Evolutionary conservation across 176 grass and related monocot genomes (phyloP).

Genomic region (Elaeis guineensis): DNA sequence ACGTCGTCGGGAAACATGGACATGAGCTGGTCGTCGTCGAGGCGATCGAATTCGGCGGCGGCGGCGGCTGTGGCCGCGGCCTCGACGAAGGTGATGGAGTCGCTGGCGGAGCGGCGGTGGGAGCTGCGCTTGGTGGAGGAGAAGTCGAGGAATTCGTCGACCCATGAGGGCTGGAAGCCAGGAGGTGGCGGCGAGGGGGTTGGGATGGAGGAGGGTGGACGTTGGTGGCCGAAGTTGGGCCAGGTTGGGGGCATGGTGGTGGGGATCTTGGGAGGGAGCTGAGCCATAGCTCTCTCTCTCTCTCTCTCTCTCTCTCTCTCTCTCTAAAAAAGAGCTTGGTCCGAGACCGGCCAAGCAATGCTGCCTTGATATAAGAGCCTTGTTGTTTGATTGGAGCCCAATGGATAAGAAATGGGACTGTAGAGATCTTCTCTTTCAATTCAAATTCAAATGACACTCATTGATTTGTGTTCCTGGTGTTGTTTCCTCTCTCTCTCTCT

Average conservation of each 20-base stretch:
- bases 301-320: too few species aligned
- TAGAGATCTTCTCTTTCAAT: too few species aligned
- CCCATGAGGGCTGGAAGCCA: background rate
- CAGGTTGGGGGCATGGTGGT: background rate
- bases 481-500: too few species aligned
- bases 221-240: too few species aligned
- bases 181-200: too few species aligned
- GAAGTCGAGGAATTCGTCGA: constrained; percentile 23
- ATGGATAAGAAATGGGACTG: too few species aligned
- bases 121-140: constrained; percentile 13
- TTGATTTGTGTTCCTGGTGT: too few species aligned
- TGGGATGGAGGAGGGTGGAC: background rate
- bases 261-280: constrained; percentile 5
- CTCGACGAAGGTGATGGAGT: constrained; percentile 16
- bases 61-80: background rate
- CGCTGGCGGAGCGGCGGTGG: constrained; percentile 14
- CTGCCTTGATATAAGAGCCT: too few species aligned
- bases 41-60: background rate
- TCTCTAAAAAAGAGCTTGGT: too few species aligned
- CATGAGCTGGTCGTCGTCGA: constrained; percentile 16
- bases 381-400: too few species aligned
- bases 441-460: too few species aligned
- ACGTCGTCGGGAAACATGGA: constrained; percentile 5
- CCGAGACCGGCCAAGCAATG: too few species aligned
- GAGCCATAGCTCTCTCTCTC: background rate